A percentile compares a stretch with the other conserved stretches of the same genome.
Conservation (phyloP, 441 rosid genomes). For the Populus hybrid region DNA sequence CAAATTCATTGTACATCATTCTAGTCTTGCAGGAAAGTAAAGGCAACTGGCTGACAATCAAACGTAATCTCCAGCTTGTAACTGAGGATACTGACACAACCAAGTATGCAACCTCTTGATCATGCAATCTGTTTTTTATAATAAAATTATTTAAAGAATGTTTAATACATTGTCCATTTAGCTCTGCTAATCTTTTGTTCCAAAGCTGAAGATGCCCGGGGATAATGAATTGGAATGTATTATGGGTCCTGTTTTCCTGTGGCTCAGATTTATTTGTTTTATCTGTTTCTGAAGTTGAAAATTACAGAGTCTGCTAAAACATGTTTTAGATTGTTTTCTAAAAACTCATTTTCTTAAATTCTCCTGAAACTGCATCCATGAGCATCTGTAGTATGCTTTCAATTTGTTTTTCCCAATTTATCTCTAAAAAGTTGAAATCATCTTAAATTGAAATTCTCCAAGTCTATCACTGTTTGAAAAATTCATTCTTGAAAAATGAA, state of each 20-base stretch:
- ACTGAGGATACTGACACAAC: slow-evolving; percentile 91
- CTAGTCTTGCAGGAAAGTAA: slow-evolving; percentile 69
- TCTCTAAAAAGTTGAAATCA: not conserved
- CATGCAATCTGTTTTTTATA: slow-evolving; percentile 17
- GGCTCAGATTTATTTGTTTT: not conserved
- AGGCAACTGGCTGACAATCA: slow-evolving; percentile 81
- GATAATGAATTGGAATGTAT: not conserved
- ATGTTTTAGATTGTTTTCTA: not conserved
- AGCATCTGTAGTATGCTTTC: not conserved
- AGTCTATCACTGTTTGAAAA: not conserved
- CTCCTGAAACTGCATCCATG: not conserved
- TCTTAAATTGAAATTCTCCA: not conserved
- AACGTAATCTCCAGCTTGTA: slow-evolving; percentile 88
- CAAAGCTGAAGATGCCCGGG: not conserved
- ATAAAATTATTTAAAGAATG: not conserved
- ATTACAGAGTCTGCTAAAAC: not conserved
- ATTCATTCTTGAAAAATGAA: not conserved
- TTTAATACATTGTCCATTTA: not conserved
- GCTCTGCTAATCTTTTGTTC: not conserved
- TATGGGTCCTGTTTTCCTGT: not conserved
- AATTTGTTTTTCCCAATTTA: not conserved
- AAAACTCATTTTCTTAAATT: not conserved
- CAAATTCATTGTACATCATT: slow-evolving; percentile 8
- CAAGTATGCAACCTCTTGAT: slow-evolving; percentile 44
- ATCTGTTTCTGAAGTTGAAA: not conserved